Conservation (phyloP, 495 filamentous ascomycete genomes). For the Penicillium desertorum region DNA sequence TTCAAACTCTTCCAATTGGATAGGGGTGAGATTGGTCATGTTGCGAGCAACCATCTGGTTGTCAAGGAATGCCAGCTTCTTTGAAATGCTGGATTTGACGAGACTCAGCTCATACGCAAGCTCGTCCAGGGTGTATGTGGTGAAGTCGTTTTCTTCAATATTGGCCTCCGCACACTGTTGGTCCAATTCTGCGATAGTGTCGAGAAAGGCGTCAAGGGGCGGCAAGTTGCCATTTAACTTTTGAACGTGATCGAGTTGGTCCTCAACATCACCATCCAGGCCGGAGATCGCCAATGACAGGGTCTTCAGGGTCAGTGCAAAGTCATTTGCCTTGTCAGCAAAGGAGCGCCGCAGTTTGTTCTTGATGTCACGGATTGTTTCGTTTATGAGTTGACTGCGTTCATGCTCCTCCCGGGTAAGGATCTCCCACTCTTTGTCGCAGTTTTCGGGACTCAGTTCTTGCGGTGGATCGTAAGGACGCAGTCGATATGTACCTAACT, state of each 20-base stretch:
- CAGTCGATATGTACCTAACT: constrained; percentile 89
- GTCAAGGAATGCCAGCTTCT: constrained; percentile 94
- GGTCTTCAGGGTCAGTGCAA: constrained; percentile 89
- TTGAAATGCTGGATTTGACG: constrained; percentile 84
- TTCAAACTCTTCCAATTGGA: constrained; percentile 97
- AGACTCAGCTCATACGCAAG: constrained; percentile 90
- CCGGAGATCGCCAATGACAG: constrained; percentile 90
- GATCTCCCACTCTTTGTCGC: constrained; percentile 77
- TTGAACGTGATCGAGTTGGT: constrained; percentile 83
- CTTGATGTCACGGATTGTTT: constrained; percentile 97
- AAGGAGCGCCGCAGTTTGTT: constrained; percentile 88
- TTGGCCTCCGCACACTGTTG: constrained; percentile 92
- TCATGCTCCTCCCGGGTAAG: constrained; percentile 79
- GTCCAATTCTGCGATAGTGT: constrained; percentile 77
- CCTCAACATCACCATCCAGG: constrained; percentile 92
- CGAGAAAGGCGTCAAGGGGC: constrained; percentile 83
- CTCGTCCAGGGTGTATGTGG: constrained; percentile 95
- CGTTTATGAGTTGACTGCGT: constrained; percentile 90
- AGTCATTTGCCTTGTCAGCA: constrained; percentile 95
- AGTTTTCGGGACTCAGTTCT: constrained; percentile 72
- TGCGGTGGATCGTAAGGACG: constrained; percentile 86
- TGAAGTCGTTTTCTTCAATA: constrained; percentile 98
- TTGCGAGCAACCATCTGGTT: constrained; percentile 96
- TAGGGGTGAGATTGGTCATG: constrained; percentile 98
- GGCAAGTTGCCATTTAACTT: constrained; percentile 76